Base-by-base conservation (phyloP, 352 stramenopile genomes). In the Phytophthora pluvialis region DNA sequence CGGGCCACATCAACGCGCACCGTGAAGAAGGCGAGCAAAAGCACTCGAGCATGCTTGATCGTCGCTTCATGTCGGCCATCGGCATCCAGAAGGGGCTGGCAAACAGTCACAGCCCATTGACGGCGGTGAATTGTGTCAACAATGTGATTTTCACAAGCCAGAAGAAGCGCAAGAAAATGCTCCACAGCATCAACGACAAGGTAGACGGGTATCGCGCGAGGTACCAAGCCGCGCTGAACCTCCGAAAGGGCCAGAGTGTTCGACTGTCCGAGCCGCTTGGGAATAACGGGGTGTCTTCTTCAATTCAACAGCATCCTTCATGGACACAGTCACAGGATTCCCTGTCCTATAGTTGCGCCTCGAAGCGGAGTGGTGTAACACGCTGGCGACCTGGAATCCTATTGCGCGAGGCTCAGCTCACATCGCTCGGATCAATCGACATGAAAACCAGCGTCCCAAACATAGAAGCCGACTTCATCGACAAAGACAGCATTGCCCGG, bases 1-100 rank as follows among this genome's bases (percentile, higher is more conserved):
- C 78, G 1, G 76, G 78, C 0, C 54, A 69, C 18, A 54, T 56
- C 21, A 87, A 87, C 9, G 38, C 70, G 4, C 53, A 60, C 29
- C 82, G 80, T 0, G 54, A 44, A 13, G 51, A 71, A 45, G 64
- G 77, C 7, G 67, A 72, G 13, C 50, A 59, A 4, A 72, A 68
- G 7, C 45, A 56, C 15, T 55, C 62, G 3, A 71, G 63, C 36
- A 46, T 71, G 39, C 25, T 71, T 46, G 58, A 52, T 25, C 56
- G 49, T 33, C 29, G 45, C 4, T 46, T 63, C n/a, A 68, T 68
- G 64, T 56, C 64, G 21, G 43, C 63, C 16, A 44, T 71, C 7
- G 56, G 63, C 0, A 4, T 50, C 26, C 55, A 71, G 26, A 67
- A 42, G n/a, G 63, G 63, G 3, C 51, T 71, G 35, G 48, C 63